phyloP scores from a whole-genome alignment of 495 filamentous ascomycete genomes.

The Saxophila tyrrhenica region DNA sequence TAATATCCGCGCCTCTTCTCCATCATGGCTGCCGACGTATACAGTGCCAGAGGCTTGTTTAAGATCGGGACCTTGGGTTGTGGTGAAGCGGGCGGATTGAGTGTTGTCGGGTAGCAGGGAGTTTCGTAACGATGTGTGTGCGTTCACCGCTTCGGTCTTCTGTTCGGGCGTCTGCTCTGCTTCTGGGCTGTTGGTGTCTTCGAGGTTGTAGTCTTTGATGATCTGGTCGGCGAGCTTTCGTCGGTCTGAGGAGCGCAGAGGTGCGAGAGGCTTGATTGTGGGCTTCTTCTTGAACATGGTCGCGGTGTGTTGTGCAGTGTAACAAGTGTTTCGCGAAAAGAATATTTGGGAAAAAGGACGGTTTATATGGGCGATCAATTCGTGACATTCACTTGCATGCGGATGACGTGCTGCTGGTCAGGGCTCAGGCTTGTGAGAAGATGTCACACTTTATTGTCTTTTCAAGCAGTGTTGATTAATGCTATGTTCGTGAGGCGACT shows the following conservation, averaged over 20 bases:
- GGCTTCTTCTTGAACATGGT: conserved; percentile 76
- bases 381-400: background rate
- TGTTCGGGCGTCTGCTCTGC: conserved; percentile 32
- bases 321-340: too few relatives aligned
- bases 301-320: background rate
- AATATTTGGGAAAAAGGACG: too few relatives aligned
- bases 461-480: too few relatives aligned
- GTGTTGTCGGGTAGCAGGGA: conserved; percentile 54
- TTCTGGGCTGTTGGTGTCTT: conserved; percentile 29
- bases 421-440: background rate
- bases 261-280: conserved; percentile 60
- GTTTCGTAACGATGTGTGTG: conserved; percentile 46
- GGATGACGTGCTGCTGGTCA: background rate
- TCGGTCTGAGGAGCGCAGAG: conserved; percentile 60
- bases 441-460: background rate
- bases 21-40: conserved; percentile 48
- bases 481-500: too few relatives aligned
- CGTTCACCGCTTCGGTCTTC: conserved; percentile 33
- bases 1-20: conserved; percentile 51
- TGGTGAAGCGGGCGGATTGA: conserved; percentile 55
- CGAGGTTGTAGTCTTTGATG: conserved; percentile 49
- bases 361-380: too few relatives aligned
- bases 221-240: conserved; percentile 60
- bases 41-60: conserved; percentile 53
- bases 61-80: conserved; percentile 54